These are phyloP conservation scores for Neodidymelliopsis sp. DNA, from an alignment of 2,329 filamentous ascomycete genomes.

Conservation along the genomic window DNA sequence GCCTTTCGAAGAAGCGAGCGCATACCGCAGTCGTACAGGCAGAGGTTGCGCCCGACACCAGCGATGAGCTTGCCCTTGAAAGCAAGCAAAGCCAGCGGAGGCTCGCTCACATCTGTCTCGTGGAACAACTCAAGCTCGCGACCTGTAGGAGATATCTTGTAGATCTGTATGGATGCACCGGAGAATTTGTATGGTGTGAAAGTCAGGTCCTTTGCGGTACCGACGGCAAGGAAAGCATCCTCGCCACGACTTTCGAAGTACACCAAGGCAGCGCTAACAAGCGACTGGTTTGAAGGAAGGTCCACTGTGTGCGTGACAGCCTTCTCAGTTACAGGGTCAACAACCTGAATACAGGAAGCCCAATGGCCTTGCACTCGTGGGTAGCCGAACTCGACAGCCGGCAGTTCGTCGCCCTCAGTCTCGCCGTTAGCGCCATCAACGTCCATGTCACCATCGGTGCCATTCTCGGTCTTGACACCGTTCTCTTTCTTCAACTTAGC, in stretches of 20 bases:
- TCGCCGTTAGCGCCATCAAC: conserved; percentile 27
- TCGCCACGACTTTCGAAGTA: conserved; percentile 83
- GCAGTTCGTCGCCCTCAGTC: conserved; percentile 61
- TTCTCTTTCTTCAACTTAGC: conserved; percentile 51
- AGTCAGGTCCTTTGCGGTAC: conserved; percentile 89
- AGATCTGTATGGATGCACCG: conserved; percentile 89
- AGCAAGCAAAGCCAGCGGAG: conserved; percentile 84
- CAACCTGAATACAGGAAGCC: conserved; percentile 93
- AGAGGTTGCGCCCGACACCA: conserved; percentile 82
- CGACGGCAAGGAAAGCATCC: conserved; percentile 90
- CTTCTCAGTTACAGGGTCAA: conserved; percentile 80
- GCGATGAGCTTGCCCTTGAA: conserved; percentile 91
- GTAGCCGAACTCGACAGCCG: conserved; percentile 87
- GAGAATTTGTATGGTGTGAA: conserved; percentile 75
- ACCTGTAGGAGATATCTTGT: conserved; percentile 87
- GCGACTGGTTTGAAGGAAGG: conserved; percentile 87
- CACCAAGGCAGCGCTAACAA: conserved; percentile 83
- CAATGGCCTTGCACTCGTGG: conserved; percentile 84
- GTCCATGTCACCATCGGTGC: conserved; percentile 43
- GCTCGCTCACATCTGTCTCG: conserved; percentile 91
- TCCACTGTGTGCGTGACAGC: conserved; percentile 79
- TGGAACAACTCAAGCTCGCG: conserved; percentile 91
- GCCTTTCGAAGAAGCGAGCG: conserved; percentile 91
- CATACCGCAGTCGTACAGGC: conserved; percentile 92
- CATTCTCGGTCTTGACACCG: conserved; percentile 43